Percentiles rank a stretch among this genome's conserved stretches.
Conservation (phyloP, 139 green algal species). For the Raphidocelis subcapitata region DNA sequence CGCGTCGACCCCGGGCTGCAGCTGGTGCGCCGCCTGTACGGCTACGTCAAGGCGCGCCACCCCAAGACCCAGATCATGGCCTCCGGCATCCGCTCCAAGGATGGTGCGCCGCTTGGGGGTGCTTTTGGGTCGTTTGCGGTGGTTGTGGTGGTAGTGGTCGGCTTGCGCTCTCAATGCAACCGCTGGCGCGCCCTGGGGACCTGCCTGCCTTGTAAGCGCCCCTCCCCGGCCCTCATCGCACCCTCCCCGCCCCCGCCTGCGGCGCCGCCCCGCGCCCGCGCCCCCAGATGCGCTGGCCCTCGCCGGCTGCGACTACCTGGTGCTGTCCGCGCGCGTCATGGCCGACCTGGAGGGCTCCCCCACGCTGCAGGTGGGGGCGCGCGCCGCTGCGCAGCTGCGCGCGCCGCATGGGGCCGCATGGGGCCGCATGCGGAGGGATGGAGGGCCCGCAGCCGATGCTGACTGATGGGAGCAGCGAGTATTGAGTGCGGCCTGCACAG, state of each 20-base stretch:
- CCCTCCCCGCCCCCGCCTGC: no score
- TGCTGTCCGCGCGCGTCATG: conserved; percentile 59
- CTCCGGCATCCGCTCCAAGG: conserved; percentile 66
- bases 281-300: conserved; percentile 74
- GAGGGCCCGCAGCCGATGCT: not conserved
- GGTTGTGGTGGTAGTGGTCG: no score
- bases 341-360: conserved; percentile 36
- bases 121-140: no score
- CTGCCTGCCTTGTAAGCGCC: no score
- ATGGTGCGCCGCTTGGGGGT: conserved; percentile 18
- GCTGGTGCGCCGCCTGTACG: conserved; percentile 73
- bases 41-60: conserved; percentile 66
- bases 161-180: no score
- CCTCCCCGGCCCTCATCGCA: no score
- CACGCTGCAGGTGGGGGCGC: conserved; percentile 39
- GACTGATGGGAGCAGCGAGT: no score
- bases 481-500: no score
- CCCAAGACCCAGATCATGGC: conserved; percentile 81
- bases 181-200: no score
- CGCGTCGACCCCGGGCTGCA: conserved; percentile 65
- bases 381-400: not conserved
- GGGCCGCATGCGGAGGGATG: not conserved
- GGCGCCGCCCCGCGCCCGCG: no score
- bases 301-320: conserved; percentile 75
- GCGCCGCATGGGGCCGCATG: not conserved